phyloP scores from a whole-genome alignment of 768 basidiomycete genomes.

The Cystofilobasidium capitatum region DNA sequence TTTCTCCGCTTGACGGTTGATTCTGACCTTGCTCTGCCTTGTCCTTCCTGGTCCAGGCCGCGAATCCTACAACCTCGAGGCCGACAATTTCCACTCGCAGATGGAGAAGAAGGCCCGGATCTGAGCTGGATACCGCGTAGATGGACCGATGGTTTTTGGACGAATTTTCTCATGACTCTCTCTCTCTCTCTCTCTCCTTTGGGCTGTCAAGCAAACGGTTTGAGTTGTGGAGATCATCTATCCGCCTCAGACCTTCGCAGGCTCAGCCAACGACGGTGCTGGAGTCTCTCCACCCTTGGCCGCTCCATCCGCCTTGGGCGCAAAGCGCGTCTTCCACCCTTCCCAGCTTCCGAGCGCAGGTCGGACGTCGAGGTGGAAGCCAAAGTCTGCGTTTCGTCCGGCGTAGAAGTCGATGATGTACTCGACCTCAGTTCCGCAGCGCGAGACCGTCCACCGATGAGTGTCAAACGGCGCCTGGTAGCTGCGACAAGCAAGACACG shows the following conservation, averaged over 20 bases:
- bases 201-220: too few relatives aligned
- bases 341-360: slow-evolving; percentile 94
- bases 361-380: slow-evolving; percentile 83
- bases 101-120: slow-evolving; percentile 56
- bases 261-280: neutral
- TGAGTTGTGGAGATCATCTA: neutral
- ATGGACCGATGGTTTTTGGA: neutral
- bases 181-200: neutral
- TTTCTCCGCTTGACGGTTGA: neutral
- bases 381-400: slow-evolving; percentile 42
- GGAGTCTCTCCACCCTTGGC: slow-evolving; percentile 2
- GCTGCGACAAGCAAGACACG: slow-evolving; percentile 42
- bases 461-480: slow-evolving; percentile 91
- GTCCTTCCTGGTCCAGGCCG: slow-evolving; percentile 44
- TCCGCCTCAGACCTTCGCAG: neutral
- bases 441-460: slow-evolving; percentile 93
- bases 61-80: slow-evolving; percentile 45
- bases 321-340: slow-evolving; percentile 70
- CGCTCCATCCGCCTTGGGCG: slow-evolving; percentile 46
- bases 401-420: slow-evolving; percentile 99
- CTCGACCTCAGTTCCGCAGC: slow-evolving; percentile 76
- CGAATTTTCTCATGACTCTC: neutral
- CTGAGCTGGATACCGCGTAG: neutral
- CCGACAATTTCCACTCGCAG: slow-evolving; percentile 52
- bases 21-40: neutral